Evolutionary conservation across 768 basidiomycete genomes (phyloP).

Genomic region (Suillus clintonianus): DNA sequence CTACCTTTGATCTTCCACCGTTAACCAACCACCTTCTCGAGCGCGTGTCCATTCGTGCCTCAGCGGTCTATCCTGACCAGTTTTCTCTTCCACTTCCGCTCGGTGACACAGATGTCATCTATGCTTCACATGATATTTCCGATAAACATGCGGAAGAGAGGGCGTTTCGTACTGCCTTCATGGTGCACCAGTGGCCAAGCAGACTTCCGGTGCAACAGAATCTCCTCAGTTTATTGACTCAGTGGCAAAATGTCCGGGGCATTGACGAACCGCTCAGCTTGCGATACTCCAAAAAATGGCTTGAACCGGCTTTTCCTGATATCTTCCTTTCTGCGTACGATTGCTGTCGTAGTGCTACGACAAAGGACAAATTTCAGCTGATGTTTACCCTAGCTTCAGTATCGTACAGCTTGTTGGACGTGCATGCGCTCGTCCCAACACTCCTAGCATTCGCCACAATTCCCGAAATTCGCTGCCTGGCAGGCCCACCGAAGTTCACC

Average conservation of each 20-base stretch:
- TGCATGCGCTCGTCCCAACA: background rate
- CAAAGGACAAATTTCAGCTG: background rate
- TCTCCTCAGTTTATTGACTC: background rate
- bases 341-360: background rate
- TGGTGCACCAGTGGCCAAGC: background rate
- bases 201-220: background rate
- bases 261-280: background rate
- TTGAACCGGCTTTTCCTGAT: background rate
- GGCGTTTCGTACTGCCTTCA: background rate
- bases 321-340: background rate
- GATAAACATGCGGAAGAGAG: background rate
- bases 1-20: background rate
- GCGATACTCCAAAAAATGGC: background rate
- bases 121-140: background rate
- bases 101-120: background rate
- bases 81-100: background rate
- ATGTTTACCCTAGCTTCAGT: background rate
- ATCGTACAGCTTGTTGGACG: background rate
- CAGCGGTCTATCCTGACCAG: background rate
- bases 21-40: conserved; percentile 17
- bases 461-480: background rate
- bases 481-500: background rate
- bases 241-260: background rate
- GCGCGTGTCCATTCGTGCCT: conserved; percentile 12
- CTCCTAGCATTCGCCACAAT: background rate